Evolutionary conservation across 106 monocot species (phyloP), one percentile per base, ranked within the genome.

Genomic region (Acorus calamus): DNA sequence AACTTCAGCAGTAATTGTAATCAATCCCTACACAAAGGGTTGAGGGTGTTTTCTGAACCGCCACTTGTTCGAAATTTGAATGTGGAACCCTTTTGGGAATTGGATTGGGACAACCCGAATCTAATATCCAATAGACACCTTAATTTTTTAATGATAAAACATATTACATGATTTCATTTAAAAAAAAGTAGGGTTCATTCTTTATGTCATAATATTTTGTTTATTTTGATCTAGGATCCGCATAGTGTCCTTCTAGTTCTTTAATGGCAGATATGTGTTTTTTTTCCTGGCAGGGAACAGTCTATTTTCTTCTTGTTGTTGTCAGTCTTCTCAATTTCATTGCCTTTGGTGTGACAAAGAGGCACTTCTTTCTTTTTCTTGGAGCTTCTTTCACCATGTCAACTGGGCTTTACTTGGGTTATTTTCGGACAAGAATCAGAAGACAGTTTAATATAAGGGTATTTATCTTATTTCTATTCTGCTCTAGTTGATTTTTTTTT

Each of bases 381-480:
- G 80, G 74, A 66, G 53, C 71, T 76, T 76, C 74, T 55, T 86
- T 74, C 43, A 58, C 67, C 42, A 43, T 84, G 59, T 71, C 72
- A 71, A 49, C 79, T 44, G 83, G 80, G 41, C 44, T 72, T 42
- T 94, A 86, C 68, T 41, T 76, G 47, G 86, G 93, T 60, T 84
- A 86, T 66, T 94, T 86, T 49, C 78, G 93, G 3, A 75, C 78
- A 42, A 72, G 81, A 53, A 81, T 89, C 11, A 81, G 81, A 66
- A 86, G 71, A 66, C 80, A 79, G 55, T 94, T 94, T 66, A 89
- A 94, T 57, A 89, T 94, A 61, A 83, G 79, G 74, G 93, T 86
- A 73, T 28, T 28, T 28, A 28, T 28, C 28, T 28, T 28, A 28
- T 28, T 28, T 28, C 28, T 28, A 28, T 28, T 28, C 28, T 28